Evolutionary conservation across 1,139 yeast genomes (phyloP), one percentile per base, ranked within the genome.

Genomic region (Sugiyamaella novakii): DNA sequence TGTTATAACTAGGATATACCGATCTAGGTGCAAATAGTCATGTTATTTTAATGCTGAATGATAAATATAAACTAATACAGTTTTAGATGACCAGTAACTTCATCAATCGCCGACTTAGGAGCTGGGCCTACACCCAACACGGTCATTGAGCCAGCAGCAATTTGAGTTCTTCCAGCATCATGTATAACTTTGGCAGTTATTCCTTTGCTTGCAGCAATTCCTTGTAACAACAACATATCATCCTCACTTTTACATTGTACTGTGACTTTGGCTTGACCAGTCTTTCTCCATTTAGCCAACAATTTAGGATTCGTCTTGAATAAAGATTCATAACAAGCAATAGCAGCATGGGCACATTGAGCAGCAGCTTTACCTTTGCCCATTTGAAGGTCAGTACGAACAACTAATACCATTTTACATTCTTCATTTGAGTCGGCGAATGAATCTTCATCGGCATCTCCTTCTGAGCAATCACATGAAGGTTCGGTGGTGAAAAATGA

Each of bases 81-180:
- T 65, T 85, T 87, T 60, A 92, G 73, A 28, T 77, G 82, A 7
- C 87, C 84, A 0, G 98, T 89, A 47, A 92, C 81, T 62, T 83
- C 80, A 64, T 92, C 96, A 51, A 92, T 68, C 0, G 83, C 81
- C 0, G 77, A 64, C 60, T 86, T 87, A n/a, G 98, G 98, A 11
- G 96, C 98, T 1, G 99, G 99, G 0, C 99, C 98, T 27, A 92
- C 67, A 0, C 98, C 98, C 24, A 92, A 71, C 0, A 94, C 98
- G 0, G 98, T 92, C 2, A 95, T 95, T 55, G 94, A 83, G 1
- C 98, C 98, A 4, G 96, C 86, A 8, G 89, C 96, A 44, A 92
- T 83, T 66, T 92, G 98, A 0, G 98, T 94, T 61, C 98, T 77
- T 3, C 98, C 98, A 25, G 98, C 98, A 70, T 92, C 99, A 59